These are phyloP conservation scores for Manihot esculenta DNA, from an alignment of 441 rosid genomes.

Conservation along the genomic window DNA sequence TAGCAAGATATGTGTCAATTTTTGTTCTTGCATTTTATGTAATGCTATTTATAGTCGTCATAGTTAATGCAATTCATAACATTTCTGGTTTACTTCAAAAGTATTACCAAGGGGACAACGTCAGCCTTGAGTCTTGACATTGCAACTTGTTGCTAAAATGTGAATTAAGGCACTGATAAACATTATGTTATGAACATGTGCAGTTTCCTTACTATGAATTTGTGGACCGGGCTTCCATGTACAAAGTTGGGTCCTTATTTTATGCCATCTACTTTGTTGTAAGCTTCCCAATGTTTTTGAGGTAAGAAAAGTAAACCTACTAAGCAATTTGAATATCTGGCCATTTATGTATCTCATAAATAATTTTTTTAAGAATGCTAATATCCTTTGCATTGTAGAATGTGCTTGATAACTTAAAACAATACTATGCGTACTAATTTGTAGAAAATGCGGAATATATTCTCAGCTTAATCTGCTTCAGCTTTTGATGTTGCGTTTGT, in stretches of 20 bases:
- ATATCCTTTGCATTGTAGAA: neutral
- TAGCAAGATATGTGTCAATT: neutral
- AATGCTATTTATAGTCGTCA: neutral
- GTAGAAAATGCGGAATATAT: neutral
- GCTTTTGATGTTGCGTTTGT: neutral
- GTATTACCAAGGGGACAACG: neutral
- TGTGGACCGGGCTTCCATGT: conserved; percentile 95
- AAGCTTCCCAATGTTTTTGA: conserved; percentile 98
- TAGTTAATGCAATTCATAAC: neutral
- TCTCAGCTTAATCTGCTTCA: neutral
- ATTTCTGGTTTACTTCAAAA: neutral
- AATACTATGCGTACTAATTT: neutral
- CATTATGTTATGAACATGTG: conserved; percentile 30
- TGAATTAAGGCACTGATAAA: conserved; percentile 12
- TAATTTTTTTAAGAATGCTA: neutral
- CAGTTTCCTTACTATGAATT: conserved; percentile 99
- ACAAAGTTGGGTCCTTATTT: conserved; percentile 91
- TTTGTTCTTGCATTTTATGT: neutral
- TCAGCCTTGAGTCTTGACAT: conserved; percentile 2
- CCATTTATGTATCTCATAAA: neutral
- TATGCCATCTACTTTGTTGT: conserved; percentile 95
- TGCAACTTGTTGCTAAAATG: neutral
- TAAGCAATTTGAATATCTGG: conserved; percentile 1
- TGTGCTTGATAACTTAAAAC: conserved; percentile 9
- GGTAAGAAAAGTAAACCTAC: conserved; percentile 48